These are phyloP conservation scores for Immersiporthe knoxdaviesiana DNA, from an alignment of 2,329 filamentous ascomycete species.

Conservation along the genomic window DNA sequence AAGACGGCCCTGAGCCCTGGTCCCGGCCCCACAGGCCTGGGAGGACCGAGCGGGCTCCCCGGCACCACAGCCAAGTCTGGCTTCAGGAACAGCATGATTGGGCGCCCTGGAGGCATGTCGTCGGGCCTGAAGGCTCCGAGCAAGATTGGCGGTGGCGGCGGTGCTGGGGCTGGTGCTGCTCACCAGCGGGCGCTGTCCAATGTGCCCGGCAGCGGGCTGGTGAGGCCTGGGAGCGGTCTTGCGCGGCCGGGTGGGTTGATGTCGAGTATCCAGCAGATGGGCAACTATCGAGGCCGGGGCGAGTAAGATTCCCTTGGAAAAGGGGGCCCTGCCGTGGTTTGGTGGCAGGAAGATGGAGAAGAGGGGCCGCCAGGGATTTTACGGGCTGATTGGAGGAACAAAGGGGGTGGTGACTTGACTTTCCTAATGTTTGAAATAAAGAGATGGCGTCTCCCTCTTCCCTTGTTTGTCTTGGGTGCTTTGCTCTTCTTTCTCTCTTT, in stretches of 20 bases:
- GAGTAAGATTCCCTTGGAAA: too few species aligned
- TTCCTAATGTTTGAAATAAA: neutral
- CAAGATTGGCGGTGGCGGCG: conserved; percentile 47
- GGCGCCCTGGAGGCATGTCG: conserved; percentile 42
- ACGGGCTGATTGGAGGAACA: neutral
- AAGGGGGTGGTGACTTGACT: neutral
- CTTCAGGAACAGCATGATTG: conserved; percentile 56
- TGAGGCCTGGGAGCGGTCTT: conserved; percentile 54
- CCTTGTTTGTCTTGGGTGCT: neutral
- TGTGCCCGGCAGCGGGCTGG: conserved; percentile 45
- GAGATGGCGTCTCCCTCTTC: neutral
- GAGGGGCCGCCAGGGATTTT: neutral
- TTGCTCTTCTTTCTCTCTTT: neutral
- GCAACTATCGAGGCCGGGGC: conserved; percentile 57
- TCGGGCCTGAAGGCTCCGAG: conserved; percentile 67
- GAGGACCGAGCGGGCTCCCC: conserved; percentile 28
- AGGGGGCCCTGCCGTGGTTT: too few species aligned
- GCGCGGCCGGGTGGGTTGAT: conserved; percentile 71
- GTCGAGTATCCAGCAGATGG: conserved; percentile 88
- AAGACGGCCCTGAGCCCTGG: conserved; percentile 25
- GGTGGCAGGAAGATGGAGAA: too few species aligned
- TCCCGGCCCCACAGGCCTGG: conserved; percentile 6
- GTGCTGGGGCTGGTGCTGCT: conserved; percentile 34
- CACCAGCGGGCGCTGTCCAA: conserved; percentile 52
- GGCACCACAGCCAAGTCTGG: conserved; percentile 42